Conservation (phyloP, 1,284 basidiomycete genomes). For the Ustilago esculenta region DNA sequence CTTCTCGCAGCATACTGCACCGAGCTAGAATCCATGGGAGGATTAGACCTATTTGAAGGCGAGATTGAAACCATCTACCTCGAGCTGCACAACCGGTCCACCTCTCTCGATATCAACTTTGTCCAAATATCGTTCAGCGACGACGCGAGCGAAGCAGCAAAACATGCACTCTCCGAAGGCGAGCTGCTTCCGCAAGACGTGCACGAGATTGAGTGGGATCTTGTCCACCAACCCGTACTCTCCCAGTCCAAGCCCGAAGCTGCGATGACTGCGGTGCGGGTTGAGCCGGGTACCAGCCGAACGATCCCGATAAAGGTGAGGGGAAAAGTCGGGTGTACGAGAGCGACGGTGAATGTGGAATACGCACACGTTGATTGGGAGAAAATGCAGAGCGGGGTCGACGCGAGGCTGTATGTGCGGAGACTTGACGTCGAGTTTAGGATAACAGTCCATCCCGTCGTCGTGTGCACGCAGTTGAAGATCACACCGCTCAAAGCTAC, state of each 20-base stretch:
- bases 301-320: constrained; percentile 78
- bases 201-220: constrained; percentile 88
- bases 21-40: constrained; percentile 82
- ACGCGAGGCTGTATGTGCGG: constrained; percentile 78
- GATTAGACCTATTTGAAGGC: constrained; percentile 91
- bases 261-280: constrained; percentile 47
- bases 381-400: constrained; percentile 40
- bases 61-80: constrained; percentile 85
- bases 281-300: constrained; percentile 77
- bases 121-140: constrained; percentile 86
- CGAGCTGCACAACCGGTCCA: constrained; percentile 82
- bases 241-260: background rate
- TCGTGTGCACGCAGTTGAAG: constrained; percentile 73
- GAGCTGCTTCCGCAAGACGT: constrained; percentile 82
- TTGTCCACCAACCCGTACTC: constrained; percentile 81
- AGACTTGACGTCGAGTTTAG: constrained; percentile 83
- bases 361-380: constrained; percentile 75
- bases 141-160: constrained; percentile 80
- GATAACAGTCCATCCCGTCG: constrained; percentile 90
- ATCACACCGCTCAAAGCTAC: constrained; percentile 21
- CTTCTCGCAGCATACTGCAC: constrained; percentile 82
- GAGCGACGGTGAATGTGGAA: constrained; percentile 81
- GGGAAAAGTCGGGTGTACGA: constrained; percentile 87
- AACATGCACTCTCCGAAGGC: constrained; percentile 77
- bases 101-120: constrained; percentile 80